Percentiles rank a stretch among this genome's conserved stretches.
Evolutionary conservation across 495 filamentous ascomycete species (phyloP).

Genomic region (Talaromyces wortmannii): DNA sequence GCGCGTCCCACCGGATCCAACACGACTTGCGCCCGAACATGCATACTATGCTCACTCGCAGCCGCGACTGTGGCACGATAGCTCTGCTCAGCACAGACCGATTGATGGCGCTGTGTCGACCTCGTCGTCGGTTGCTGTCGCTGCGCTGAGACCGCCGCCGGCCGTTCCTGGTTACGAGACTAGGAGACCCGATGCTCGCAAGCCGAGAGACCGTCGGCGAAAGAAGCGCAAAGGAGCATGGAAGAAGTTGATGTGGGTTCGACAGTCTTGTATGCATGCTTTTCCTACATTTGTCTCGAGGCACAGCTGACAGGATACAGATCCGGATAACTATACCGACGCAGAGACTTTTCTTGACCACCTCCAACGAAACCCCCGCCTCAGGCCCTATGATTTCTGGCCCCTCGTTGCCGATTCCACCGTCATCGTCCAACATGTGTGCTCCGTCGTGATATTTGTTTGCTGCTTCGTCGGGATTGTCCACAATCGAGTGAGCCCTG

Average conservation of each 20-base stretch:
- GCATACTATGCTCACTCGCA: slow-evolving; percentile 60
- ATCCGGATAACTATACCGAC: slow-evolving; percentile 98
- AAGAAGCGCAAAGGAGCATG: slow-evolving; percentile 63
- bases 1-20: slow-evolving; percentile 44
- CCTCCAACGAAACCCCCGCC: slow-evolving; percentile 87
- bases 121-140: slow-evolving; percentile 20
- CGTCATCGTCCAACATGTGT: slow-evolving; percentile 94
- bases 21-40: slow-evolving; percentile 74
- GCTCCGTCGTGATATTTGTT: slow-evolving; percentile 87
- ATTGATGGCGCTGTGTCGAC: slow-evolving; percentile 23
- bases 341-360: slow-evolving; percentile 93
- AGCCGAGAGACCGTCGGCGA: slow-evolving; percentile 50
- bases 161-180: slow-evolving; percentile 20
- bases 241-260: slow-evolving; percentile 97
- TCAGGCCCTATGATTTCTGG: slow-evolving; percentile 98
- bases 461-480: slow-evolving; percentile 91
- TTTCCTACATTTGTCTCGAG: background rate
- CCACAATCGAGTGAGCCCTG: slow-evolving; percentile 74
- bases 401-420: slow-evolving; percentile 91
- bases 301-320: slow-evolving; percentile 29
- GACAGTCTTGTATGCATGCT: slow-evolving; percentile 71
- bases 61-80: slow-evolving; percentile 43
- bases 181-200: slow-evolving; percentile 33
- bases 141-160: slow-evolving; percentile 30
- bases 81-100: slow-evolving; percentile 26